Evolutionary conservation across 176 grass and related monocot species (phyloP), one percentile per base, ranked within the genome.

Genomic region (Eleusine indica): DNA sequence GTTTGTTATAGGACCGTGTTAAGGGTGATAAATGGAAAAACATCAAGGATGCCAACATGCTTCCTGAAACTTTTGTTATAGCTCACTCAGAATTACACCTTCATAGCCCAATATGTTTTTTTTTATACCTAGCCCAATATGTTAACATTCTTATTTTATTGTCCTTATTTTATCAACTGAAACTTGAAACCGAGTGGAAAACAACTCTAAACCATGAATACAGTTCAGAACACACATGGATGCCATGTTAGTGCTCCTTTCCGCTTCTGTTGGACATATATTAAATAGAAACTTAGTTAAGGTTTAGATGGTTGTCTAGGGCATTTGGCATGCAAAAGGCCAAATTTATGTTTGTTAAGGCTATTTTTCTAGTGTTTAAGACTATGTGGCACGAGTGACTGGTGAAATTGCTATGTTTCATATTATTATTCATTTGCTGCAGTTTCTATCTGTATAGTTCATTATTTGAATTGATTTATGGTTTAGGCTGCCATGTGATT

Each of bases 1-100:
- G 52, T 75, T 61, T 62, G 6, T 29, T 9, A 14, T 49, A 30
- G 28, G 5, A 87, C 51, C 4, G 37, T 51, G 35, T 78, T 66
- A 78, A 58, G 15, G 19, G 48, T 60, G 52, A 49, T 68, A 5
- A 61, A 63, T 85, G 53, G 52, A 71, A 71, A 41, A 30, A 10
- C 58, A 51, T 57, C 30, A 70, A 42, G 19, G 29, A 35, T 83
- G 46, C 14, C 25, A 47, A 52, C 17, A 60, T 29, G 15, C 40
- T 58, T 21, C 11, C 60, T 70, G 56, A 71, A 37, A 28, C 9
- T 64, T 62, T 64, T 29, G 60, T 64, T 11, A 25, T 64, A 64
- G 61, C 22, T 60, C 57, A 60, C 10, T 60, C 21, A 60, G 22
- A 60, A 22, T 9, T 29, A 64, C 25, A 64, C 11, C 61, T 29